Percentiles rank a stretch among this genome's conserved stretches.
Conservation (phyloP, 164 flowering plant genomes). For the Aristolochia californica region DNA sequence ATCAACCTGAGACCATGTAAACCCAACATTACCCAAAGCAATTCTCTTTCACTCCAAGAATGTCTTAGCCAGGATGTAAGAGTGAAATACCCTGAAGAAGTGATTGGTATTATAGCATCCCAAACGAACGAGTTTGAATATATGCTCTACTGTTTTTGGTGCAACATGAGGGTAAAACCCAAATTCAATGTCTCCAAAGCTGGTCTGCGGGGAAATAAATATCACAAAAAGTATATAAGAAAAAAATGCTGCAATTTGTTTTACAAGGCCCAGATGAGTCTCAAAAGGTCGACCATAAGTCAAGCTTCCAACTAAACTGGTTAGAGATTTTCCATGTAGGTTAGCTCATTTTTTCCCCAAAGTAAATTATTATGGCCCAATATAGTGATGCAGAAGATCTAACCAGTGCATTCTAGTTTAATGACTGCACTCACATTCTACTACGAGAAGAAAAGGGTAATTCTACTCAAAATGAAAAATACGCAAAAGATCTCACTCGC, state of each 20-base stretch:
- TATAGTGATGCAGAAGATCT: too few relatives aligned
- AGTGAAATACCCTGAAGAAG: constrained; percentile 68
- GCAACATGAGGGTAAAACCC: constrained; percentile 87
- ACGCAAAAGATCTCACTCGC: too few relatives aligned
- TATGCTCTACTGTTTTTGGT: constrained; percentile 86
- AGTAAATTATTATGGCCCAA: too few relatives aligned
- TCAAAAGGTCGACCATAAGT: neutral
- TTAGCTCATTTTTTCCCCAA: too few relatives aligned
- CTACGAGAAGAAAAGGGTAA: too few relatives aligned
- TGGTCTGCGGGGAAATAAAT: constrained; percentile 42
- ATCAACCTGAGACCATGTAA: constrained; percentile 47
- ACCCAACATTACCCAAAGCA: constrained; percentile 4
- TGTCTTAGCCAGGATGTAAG: neutral
- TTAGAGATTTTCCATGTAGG: too few relatives aligned
- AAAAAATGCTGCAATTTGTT: too few relatives aligned
- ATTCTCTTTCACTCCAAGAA: neutral
- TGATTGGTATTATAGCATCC: constrained; percentile 92
- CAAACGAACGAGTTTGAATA: constrained; percentile 82
- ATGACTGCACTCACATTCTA: too few relatives aligned
- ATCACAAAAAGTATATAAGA: neutral
- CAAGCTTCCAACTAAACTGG: too few relatives aligned
- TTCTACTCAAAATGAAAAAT: too few relatives aligned
- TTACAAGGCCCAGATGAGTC: too few relatives aligned
- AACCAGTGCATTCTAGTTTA: too few relatives aligned
- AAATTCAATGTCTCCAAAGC: constrained; percentile 90